Evolutionary conservation across 345 rosid genomes (phyloP), one percentile per base, ranked within the genome.

Genomic region (Citrus glauca): DNA sequence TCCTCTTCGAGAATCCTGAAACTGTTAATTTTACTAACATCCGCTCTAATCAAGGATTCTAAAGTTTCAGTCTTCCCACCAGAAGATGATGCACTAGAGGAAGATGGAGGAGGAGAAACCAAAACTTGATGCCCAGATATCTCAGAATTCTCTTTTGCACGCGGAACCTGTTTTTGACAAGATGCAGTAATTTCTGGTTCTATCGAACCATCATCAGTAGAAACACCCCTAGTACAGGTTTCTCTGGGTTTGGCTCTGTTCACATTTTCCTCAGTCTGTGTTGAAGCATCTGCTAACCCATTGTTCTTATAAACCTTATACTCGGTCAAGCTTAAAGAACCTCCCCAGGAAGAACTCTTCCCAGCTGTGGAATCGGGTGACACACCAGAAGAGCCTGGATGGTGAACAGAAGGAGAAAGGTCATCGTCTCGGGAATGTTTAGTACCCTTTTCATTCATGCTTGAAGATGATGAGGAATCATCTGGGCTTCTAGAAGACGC

Each of bases 31-130:
- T 92, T 92, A 83, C 81, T 89, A 69, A 82, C 93, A 86, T 96
- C 99, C 59, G 98, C 95, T 86, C 93, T 88, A 76, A 96, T 94
- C 59, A 96, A 72, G 73, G 99, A 92, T 82, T 96, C 98, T 86
- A 96, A 88, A 24, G 98, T 92, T 78, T 96, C 94, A 2, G 90
- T 89, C 89, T 89, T 94, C 73, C 91, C 90, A 25, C 89, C 91
- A 0, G 90, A 81, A 13, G 98, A 86, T 13, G 97, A 96, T 7
- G 90, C 91, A 45, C 93, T 88, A 62, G 90, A 87, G 14, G 97
- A 82, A 38, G 91, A 81, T 9, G 86, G 90, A 8, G 89, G 97
- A 28, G 98, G 97, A 9, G 97, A 92, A 69, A 84, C 88, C 14
- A 95, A 92, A 71, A 84, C 86, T 1, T 90, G 83, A 87, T 84